A percentile compares a stretch with the other conserved stretches of the same genome.
phyloP scores from a whole-genome alignment of 2,329 filamentous ascomycete genomes.

The Exophiala sideris region DNA sequence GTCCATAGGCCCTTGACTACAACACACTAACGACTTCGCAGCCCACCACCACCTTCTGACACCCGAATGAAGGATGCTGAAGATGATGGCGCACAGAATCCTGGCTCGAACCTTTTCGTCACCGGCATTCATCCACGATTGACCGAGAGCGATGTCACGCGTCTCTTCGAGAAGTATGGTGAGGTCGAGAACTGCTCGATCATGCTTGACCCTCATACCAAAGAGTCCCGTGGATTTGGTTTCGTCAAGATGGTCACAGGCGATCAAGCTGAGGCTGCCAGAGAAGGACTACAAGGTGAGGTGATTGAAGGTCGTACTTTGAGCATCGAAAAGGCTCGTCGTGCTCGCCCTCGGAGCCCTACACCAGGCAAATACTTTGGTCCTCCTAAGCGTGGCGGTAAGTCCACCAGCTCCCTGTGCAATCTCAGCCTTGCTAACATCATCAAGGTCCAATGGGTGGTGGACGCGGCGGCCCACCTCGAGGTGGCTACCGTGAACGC shows the following conservation, averaged over 20 bases:
- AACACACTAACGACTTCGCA: conserved; percentile 26
- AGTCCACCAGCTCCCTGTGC: no score
- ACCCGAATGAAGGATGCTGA: conserved; percentile 43
- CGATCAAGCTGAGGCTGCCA: conserved; percentile 93
- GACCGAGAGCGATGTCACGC: conserved; percentile 82
- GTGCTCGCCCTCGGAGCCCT: conserved; percentile 88
- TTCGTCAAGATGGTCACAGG: conserved; percentile 99
- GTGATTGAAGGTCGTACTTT: conserved; percentile 91
- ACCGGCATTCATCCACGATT: conserved; percentile 95
- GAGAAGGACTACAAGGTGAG: conserved; percentile 92
- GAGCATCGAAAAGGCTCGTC: conserved; percentile 98
- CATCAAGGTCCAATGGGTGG: conserved; percentile 35
- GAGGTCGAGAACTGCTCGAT: conserved; percentile 99
- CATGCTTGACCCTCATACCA: conserved; percentile 97
- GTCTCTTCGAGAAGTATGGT: conserved; percentile 97
- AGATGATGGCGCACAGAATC: conserved; percentile 77
- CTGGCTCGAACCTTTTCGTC: conserved; percentile 97
- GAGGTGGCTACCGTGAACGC: conserved; percentile 36
- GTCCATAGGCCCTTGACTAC: neutral
- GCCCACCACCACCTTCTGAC: conserved; percentile 47
- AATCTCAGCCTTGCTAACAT: conserved; percentile 16
- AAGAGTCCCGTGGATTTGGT: conserved; percentile 96
- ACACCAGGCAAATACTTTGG: conserved; percentile 99
- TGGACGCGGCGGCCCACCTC: conserved; percentile 43
- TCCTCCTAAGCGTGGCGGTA: conserved; percentile 84